Evolutionary conservation across 73 alveolate species (phyloP).

Genomic region (Strombidium stylifer): DNA sequence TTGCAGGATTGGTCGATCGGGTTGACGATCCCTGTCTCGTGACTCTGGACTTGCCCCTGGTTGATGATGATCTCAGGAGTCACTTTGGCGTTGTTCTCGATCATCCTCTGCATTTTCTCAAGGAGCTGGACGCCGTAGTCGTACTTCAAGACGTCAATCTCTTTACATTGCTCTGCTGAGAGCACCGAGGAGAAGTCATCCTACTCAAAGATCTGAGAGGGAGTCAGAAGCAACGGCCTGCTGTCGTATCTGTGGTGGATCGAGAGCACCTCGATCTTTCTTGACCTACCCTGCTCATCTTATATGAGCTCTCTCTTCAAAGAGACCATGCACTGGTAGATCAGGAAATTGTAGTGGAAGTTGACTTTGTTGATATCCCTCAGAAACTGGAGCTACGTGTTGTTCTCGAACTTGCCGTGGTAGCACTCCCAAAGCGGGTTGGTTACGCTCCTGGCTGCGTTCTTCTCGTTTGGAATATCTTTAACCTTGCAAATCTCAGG

Average conservation of each 20-base stretch:
- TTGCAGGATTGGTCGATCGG: slow-evolving; percentile 42
- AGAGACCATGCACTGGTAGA: slow-evolving; percentile 5
- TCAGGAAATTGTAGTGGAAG: slow-evolving; percentile 16
- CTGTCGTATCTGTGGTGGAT: slow-evolving; percentile 32
- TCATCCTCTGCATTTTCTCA: slow-evolving; percentile 1
- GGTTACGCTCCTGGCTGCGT: no score
- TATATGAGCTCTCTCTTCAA: not conserved
- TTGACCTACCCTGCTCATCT: slow-evolving; percentile 12
- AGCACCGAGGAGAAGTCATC: slow-evolving; percentile 1
- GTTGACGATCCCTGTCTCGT: not conserved
- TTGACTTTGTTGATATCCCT: slow-evolving; percentile 20
- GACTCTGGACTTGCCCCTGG: not conserved
- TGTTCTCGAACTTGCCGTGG: slow-evolving; percentile 22
- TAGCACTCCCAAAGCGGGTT: no score
- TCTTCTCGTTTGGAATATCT: no score
- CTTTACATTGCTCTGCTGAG: not conserved
- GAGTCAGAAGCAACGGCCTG: slow-evolving; percentile 9
- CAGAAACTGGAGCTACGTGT: slow-evolving; percentile 28
- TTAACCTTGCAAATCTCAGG: no score
- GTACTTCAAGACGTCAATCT: not conserved
- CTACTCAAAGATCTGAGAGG: slow-evolving; percentile 23
- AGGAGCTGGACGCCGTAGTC: not conserved
- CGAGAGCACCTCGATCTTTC: slow-evolving; percentile 27
- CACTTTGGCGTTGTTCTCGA: not conserved
- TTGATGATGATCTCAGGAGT: slow-evolving; percentile 36